phyloP scores from a whole-genome alignment of 2,329 filamentous ascomycete genomes.

The Hymenoscyphus repandus region DNA sequence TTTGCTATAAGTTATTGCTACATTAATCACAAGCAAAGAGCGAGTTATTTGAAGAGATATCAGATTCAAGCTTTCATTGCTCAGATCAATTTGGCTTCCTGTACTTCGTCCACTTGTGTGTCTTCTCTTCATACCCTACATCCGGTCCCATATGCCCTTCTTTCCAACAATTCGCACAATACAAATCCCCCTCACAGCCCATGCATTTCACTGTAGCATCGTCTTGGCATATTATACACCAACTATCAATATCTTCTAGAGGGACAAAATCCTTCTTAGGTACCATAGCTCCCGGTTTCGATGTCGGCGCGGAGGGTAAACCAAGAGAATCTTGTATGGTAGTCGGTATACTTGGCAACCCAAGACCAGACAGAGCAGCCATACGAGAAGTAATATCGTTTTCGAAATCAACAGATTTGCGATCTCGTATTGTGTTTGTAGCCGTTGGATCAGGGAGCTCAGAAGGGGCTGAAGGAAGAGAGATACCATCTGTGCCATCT shows the following conservation, averaged over 20 bases:
- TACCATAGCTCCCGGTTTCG: slow-evolving; percentile 16
- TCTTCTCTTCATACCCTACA: slow-evolving; percentile 65
- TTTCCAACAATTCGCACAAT: slow-evolving; percentile 73
- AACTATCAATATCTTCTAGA: slow-evolving; percentile 68
- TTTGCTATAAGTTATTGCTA: neutral
- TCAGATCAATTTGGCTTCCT: slow-evolving; percentile 30
- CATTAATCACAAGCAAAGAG: neutral
- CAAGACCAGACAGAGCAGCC: slow-evolving; percentile 20
- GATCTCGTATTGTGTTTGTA: slow-evolving; percentile 11
- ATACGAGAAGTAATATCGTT: slow-evolving; percentile 27
- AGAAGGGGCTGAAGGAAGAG: slow-evolving; percentile 19
- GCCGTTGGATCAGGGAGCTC: slow-evolving; percentile 17
- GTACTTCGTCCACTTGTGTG: slow-evolving; percentile 62
- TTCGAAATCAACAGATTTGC: slow-evolving; percentile 26
- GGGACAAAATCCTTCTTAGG: slow-evolving; percentile 39
- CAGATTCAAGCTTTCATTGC: neutral
- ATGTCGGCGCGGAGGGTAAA: slow-evolving; percentile 29
- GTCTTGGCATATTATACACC: slow-evolving; percentile 80
- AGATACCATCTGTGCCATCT: slow-evolving; percentile 6
- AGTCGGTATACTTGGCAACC: neutral
- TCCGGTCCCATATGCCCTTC: slow-evolving; percentile 70
- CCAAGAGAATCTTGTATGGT: slow-evolving; percentile 16
- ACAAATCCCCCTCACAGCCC: slow-evolving; percentile 67
- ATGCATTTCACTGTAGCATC: slow-evolving; percentile 69
- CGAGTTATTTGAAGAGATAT: neutral